Conservation (phyloP, 2,329 filamentous ascomycete species). For the Shiraia bambusicola region DNA sequence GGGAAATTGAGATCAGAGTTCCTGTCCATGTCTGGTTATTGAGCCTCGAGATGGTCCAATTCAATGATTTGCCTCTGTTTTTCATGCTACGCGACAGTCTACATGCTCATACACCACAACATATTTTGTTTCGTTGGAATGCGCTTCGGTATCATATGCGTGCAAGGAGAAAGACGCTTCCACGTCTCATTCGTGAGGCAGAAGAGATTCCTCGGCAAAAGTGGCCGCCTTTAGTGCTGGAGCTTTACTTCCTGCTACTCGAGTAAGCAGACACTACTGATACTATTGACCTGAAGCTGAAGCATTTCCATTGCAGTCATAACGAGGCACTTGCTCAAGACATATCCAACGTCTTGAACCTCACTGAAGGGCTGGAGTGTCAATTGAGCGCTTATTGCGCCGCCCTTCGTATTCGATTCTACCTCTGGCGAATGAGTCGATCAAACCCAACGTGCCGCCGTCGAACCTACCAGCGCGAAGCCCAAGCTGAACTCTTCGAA, state of each 20-base stretch:
- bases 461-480: not conserved
- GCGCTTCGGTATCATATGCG: not conserved
- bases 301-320: not conserved
- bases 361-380: constrained; percentile 2
- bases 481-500: not conserved
- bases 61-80: constrained; percentile 3
- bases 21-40: not conserved
- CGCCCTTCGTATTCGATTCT: constrained; percentile 9
- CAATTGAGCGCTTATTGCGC: constrained; percentile 5
- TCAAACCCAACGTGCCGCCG: constrained; percentile 1
- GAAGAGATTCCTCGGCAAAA: constrained; percentile 1
- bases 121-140: constrained; percentile 6
- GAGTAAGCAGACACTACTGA: not conserved
- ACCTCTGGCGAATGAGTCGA: constrained; percentile 9
- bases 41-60: not conserved
- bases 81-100: constrained; percentile 7
- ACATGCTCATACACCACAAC: constrained; percentile 4
- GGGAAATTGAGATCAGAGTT: not conserved
- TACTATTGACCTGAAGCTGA: not conserved
- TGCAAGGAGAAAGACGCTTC: not conserved
- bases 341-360: not conserved
- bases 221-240: constrained; percentile 1
- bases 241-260: constrained; percentile 9
- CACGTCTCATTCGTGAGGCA: constrained; percentile 1
- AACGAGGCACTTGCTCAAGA: constrained; percentile 1